Conservation (phyloP, 441 rosid genomes). For the Adansonia rubrostipa region DNA sequence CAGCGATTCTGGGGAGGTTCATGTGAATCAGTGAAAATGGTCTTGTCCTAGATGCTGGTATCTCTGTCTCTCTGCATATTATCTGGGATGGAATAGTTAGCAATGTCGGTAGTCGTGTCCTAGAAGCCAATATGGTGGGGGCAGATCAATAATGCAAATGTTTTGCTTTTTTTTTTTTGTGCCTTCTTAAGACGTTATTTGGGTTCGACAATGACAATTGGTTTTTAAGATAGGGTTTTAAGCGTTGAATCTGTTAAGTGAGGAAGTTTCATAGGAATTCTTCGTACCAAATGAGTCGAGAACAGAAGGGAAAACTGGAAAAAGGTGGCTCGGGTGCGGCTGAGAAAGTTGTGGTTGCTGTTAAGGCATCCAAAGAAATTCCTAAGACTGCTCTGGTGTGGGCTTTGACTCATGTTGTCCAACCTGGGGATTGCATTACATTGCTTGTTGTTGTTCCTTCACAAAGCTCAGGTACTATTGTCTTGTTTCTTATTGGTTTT, state of each 20-base stretch:
- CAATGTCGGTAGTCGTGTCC: constrained; percentile 50
- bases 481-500: constrained; percentile 12
- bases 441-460: constrained; percentile 89
- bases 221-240: constrained; percentile 26
- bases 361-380: constrained; percentile 95
- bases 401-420: constrained; percentile 99
- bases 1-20: constrained; percentile 29
- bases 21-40: constrained; percentile 48
- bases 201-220: constrained; percentile 27
- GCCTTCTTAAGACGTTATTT: constrained; percentile 28
- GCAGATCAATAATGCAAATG: constrained; percentile 48
- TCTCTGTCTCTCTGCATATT: constrained; percentile 41
- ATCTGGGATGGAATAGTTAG: constrained; percentile 41
- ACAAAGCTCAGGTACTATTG: constrained; percentile 61
- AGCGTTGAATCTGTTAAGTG: constrained; percentile 30
- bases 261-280: constrained; percentile 23
- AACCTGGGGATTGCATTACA: constrained; percentile 94
- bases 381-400: constrained; percentile 88
- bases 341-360: constrained; percentile 92
- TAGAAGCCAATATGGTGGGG: constrained; percentile 55
- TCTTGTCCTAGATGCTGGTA: constrained; percentile 45
- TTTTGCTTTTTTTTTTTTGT: constrained; percentile 23
- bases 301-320: constrained; percentile 61
- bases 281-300: constrained; percentile 51
- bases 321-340: constrained; percentile 57